phyloP scores from a whole-genome alignment of 2,329 filamentous ascomycete genomes.

The Basipetospora chlamydospora region DNA sequence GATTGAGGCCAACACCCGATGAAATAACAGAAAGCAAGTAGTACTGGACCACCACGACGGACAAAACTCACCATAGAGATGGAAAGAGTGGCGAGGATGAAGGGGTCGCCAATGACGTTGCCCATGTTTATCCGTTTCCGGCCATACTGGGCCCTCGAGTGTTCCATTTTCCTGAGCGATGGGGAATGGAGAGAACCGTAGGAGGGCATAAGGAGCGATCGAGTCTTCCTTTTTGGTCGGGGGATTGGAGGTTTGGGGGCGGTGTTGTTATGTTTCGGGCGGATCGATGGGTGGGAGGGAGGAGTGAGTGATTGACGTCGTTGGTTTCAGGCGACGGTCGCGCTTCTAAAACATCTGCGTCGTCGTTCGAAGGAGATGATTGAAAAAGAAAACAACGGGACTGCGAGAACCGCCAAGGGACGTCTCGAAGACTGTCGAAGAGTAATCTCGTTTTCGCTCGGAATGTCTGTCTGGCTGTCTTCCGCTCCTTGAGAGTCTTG shows the following conservation, averaged over 20 bases:
- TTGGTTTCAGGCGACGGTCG: conserved; percentile 6
- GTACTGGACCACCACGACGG: no score
- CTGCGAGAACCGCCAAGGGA: not conserved
- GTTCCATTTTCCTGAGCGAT: conserved; percentile 70
- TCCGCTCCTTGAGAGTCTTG: no score
- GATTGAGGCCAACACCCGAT: no score
- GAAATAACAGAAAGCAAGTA: no score
- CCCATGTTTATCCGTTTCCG: conserved; percentile 55
- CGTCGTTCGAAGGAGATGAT: not conserved
- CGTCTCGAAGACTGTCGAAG: conserved; percentile 4
- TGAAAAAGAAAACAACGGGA: not conserved
- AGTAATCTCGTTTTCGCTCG: conserved; percentile 1
- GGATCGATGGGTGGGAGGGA: not conserved
- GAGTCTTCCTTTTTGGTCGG: conserved; percentile 3
- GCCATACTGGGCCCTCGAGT: conserved; percentile 41
- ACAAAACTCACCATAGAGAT: conserved; percentile 63
- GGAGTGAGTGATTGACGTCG: conserved; percentile 4
- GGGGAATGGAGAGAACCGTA: conserved; percentile 62
- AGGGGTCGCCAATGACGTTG: conserved; percentile 91
- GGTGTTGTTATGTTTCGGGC: conserved; percentile 1
- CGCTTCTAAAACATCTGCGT: conserved; percentile 6
- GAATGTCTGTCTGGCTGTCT: not conserved
- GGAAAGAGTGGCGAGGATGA: conserved; percentile 85
- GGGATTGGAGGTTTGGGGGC: not conserved
- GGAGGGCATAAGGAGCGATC: conserved; percentile 47